These are phyloP conservation scores for Poa pratensis DNA, from an alignment of 176 grass and related monocot species.

Conservation along the genomic window DNA sequence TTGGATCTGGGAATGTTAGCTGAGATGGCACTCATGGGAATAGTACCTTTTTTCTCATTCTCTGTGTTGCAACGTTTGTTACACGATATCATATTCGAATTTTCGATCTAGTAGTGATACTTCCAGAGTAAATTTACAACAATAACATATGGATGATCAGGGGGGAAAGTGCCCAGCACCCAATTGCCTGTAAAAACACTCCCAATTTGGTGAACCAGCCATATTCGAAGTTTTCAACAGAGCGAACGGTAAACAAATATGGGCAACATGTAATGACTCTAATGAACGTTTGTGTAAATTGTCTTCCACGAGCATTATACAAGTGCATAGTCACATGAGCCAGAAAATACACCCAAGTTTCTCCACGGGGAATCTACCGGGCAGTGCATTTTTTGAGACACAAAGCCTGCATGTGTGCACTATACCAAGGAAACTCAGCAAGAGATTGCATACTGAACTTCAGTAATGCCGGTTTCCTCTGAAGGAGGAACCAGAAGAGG, in stretches of 20 bases:
- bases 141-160: neutral
- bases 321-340: neutral
- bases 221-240: neutral
- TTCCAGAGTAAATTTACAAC: neutral
- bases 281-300: neutral
- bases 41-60: neutral
- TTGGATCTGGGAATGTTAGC: constrained; percentile 26
- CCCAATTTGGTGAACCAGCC: neutral
- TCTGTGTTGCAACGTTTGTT: neutral
- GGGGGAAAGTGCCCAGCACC: neutral
- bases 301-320: neutral
- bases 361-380: neutral
- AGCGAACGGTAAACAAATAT: neutral
- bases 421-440: neutral
- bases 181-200: neutral
- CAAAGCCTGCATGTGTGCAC: neutral
- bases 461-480: constrained; percentile 45
- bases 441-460: neutral
- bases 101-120: neutral
- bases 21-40: constrained; percentile 28
- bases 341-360: neutral
- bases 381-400: neutral
- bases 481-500: constrained; percentile 54
- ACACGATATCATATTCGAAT: neutral
- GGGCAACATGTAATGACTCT: neutral